Evolutionary conservation across 345 rosid species (phyloP), one percentile per base, ranked within the genome.

Genomic region (Citrus mangshanensis): DNA sequence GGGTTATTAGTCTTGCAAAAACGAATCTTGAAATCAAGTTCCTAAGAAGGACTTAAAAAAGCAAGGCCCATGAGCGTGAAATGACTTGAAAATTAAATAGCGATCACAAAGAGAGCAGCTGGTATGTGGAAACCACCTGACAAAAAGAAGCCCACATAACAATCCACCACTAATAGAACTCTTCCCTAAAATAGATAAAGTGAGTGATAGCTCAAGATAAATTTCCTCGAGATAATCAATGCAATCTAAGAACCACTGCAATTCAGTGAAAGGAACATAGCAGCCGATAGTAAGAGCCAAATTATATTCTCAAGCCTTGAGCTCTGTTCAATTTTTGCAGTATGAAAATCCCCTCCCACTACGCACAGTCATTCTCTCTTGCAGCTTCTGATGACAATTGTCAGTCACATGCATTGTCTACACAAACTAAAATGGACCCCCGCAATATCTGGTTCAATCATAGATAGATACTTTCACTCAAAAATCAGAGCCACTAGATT

Each of bases 41-140:
- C 80, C 67, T 65, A 76, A 77, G 76, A 81, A 72, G 85, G 86
- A 83, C 79, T 64, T 77, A 73, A 32, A 81, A 79, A 81, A 81
- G 83, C 75, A 78, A 73, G 32, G 68, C 51, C 77, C 86, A 75
- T 61, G 85, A 79, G 85, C 77, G 76, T 64, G 79, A 74, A 79
- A 85, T 79, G 88, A 81, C 82, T 59, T 13, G 59, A 81, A 80
- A 21, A 78, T 62, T 62, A 82, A 74, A 78, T 74, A 64, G 70
- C 77, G 63, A 55, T 62, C 76, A 75, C 58, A 66, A 72, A 72
- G 72, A 34, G 65, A 67, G 72, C 80, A 56, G 71, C 81, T 60
- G 67, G 81, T 25, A 74, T 64, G 70, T 78, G 79, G 80, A 78
- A 76, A 70, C 49, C 68, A 42, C 71, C 71, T 59, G 76, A 54